phyloP scores from a whole-genome alignment of 495 filamentous ascomycete genomes.

The Bathelium albidoporum region DNA sequence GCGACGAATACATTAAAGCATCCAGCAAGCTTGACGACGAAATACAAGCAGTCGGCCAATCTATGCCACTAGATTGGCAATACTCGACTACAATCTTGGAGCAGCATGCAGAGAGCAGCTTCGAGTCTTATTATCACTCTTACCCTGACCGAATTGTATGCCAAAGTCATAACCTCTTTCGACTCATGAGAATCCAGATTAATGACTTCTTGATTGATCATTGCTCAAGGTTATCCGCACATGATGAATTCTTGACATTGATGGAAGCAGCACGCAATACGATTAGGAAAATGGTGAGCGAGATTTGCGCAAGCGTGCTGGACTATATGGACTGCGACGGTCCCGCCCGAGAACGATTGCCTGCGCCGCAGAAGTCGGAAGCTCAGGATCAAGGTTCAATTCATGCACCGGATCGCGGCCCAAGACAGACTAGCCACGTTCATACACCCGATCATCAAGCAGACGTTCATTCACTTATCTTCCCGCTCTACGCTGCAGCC shows the following conservation, averaged over 20 bases:
- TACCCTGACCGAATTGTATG: conserved; percentile 22
- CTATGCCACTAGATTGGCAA: conserved; percentile 3
- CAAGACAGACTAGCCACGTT: background rate
- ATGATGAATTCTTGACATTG: background rate
- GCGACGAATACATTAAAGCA: background rate
- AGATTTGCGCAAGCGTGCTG: conserved; percentile 27
- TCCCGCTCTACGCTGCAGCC: conserved; percentile 26
- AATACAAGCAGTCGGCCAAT: background rate
- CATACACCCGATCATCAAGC: conserved; percentile 15
- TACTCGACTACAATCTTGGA: background rate
- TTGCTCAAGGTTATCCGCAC: background rate
- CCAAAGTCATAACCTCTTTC: conserved; percentile 24
- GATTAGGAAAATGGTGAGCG: conserved; percentile 19
- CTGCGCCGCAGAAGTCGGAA: background rate
- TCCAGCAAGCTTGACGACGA: conserved; percentile 4
- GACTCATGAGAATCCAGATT: conserved; percentile 25
- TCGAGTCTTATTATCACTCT: conserved; percentile 18
- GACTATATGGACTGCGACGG: conserved; percentile 20
- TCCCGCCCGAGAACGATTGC: conserved; percentile 6
- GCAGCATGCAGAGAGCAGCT: conserved; percentile 8
- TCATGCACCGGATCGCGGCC: background rate
- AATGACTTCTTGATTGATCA: conserved; percentile 18
- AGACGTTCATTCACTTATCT: conserved; percentile 25
- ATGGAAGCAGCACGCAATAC: background rate
- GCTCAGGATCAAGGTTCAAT: background rate